Evolutionary conservation across 2,329 filamentous ascomycete genomes (phyloP).

Genomic region (Botrytis porri): DNA sequence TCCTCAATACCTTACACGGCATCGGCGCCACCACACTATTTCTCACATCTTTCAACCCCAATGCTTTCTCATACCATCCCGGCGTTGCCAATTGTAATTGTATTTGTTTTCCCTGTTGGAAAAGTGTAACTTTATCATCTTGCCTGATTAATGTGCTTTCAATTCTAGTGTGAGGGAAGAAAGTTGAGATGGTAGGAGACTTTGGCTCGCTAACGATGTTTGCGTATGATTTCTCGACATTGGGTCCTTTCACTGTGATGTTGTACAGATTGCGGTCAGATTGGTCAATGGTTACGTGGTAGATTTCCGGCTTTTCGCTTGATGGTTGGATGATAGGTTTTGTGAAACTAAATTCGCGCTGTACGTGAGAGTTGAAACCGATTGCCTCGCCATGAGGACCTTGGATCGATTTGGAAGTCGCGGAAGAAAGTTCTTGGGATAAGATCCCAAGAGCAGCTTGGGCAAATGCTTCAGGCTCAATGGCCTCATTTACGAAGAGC

Average conservation of each 20-base stretch:
- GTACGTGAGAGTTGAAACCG: conserved; percentile 44
- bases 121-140: conserved; percentile 66
- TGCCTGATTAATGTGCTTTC: conserved; percentile 72
- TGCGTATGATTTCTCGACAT: conserved; percentile 40
- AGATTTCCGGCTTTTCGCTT: conserved; percentile 20
- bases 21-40: conserved; percentile 90
- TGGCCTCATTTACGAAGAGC: conserved; percentile 64
- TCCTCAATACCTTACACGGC: conserved; percentile 93
- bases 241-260: conserved; percentile 47
- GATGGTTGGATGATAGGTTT: conserved; percentile 12
- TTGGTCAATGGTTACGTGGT: conserved; percentile 36
- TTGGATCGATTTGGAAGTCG: conserved; percentile 25
- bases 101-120: conserved; percentile 64
- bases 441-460: conserved; percentile 82
- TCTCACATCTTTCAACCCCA: conserved; percentile 75
- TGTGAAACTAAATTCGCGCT: conserved; percentile 35
- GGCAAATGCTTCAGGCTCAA: conserved; percentile 71
- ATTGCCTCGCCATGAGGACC: conserved; percentile 48
- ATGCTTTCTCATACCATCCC: conserved; percentile 80
- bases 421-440: conserved; percentile 46
- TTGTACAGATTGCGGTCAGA: conserved; percentile 40
- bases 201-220: conserved; percentile 48
- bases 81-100: conserved; percentile 60
- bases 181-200: conserved; percentile 58
- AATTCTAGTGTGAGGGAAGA: conserved; percentile 78